Conservation (phyloP, 116 monocot species). For the Phalaenopsis hybrid region DNA sequence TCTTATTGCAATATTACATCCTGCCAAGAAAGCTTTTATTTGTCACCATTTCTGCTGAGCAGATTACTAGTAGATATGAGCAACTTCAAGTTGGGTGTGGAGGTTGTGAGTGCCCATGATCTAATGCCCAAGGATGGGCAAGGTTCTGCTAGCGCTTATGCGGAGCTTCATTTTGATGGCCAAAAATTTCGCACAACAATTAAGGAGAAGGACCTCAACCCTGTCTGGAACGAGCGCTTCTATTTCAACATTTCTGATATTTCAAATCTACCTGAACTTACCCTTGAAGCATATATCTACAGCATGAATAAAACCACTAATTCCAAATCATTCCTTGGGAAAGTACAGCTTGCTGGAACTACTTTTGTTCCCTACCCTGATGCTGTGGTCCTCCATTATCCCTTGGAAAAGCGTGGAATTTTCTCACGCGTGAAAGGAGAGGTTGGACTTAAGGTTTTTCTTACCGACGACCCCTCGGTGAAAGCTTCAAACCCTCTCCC, state of each 20-base stretch:
- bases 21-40: background rate
- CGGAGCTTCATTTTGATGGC: constrained; percentile 64
- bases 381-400: constrained; percentile 58
- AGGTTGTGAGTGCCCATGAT: constrained; percentile 55
- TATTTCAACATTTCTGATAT: constrained; percentile 70
- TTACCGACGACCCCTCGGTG: constrained; percentile 61
- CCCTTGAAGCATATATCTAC: constrained; percentile 58
- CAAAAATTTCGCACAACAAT: constrained; percentile 54
- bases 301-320: constrained; percentile 31
- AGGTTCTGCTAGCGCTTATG: constrained; percentile 53
- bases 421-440: constrained; percentile 82
- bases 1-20: background rate
- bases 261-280: constrained; percentile 30
- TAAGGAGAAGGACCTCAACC: constrained; percentile 77
- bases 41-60: constrained; percentile 1
- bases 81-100: constrained; percentile 69
- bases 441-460: constrained; percentile 65
- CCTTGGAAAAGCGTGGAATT: constrained; percentile 65
- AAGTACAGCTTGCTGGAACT: constrained; percentile 52
- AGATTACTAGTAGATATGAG: constrained; percentile 28
- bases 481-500: constrained; percentile 59
- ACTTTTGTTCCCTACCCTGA: constrained; percentile 65
- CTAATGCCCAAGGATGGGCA: constrained; percentile 67
- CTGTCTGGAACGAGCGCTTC: constrained; percentile 72
- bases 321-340: constrained; percentile 54